phyloP scores from a whole-genome alignment of 441 rosid genomes.

The Pelargonium cotyledonis region DNA sequence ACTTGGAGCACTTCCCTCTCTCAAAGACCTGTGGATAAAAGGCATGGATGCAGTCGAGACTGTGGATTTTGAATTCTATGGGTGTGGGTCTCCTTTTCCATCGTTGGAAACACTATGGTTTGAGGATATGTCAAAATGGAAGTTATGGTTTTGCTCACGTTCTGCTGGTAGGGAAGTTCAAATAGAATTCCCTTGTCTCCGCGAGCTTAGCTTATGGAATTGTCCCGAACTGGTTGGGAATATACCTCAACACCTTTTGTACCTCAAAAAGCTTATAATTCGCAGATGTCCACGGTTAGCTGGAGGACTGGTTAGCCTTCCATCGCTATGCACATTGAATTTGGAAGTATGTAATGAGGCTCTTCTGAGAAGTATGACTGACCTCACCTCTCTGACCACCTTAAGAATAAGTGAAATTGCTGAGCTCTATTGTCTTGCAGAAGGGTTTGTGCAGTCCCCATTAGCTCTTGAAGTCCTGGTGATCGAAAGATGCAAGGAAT shows the following conservation, averaged over 20 bases:
- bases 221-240: neutral
- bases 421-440: neutral
- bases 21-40: constrained; percentile 15
- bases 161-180: constrained; percentile 6
- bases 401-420: constrained; percentile 5
- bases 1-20: constrained; percentile 25
- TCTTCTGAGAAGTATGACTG: neutral
- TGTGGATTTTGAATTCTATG: constrained; percentile 18
- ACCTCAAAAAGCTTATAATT: constrained; percentile 16
- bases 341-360: constrained; percentile 7
- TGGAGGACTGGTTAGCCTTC: constrained; percentile 9
- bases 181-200: constrained; percentile 21
- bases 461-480: constrained; percentile 6
- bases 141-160: constrained; percentile 12
- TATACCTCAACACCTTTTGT: constrained; percentile 10
- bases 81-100: constrained; percentile 15
- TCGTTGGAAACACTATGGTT: constrained; percentile 16
- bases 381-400: constrained; percentile 5
- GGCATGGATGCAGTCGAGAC: constrained; percentile 13
- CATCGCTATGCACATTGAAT: constrained; percentile 1
- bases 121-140: constrained; percentile 20
- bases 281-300: neutral
- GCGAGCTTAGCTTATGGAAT: constrained; percentile 14
- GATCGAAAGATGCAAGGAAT: constrained; percentile 4
- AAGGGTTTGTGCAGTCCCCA: neutral